These are phyloP conservation scores for Penicillium sp. DNA, from an alignment of 2,329 filamentous ascomycete genomes.

Conservation along the genomic window DNA sequence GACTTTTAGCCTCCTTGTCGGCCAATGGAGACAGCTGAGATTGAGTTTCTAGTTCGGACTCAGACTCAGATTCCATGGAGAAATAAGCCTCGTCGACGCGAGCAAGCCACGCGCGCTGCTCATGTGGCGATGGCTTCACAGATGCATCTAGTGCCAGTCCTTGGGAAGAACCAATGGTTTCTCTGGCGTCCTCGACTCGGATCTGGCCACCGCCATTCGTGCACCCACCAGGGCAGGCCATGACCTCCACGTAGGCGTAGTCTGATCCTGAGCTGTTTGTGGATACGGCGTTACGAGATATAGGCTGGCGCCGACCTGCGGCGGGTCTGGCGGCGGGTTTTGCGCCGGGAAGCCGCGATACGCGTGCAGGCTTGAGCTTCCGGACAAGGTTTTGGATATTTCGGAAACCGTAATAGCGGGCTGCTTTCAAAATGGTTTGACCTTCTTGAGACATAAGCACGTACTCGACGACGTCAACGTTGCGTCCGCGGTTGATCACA, in stretches of 20 bases:
- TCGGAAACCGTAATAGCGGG: constrained; percentile 93
- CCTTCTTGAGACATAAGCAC: constrained; percentile 59
- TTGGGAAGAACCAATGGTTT: constrained; percentile 23
- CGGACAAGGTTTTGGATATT: constrained; percentile 98
- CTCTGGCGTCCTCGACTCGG: constrained; percentile 73
- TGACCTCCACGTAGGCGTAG: constrained; percentile 94
- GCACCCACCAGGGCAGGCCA: constrained; percentile 98
- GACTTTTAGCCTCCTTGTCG: constrained; percentile 47
- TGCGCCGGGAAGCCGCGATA: constrained; percentile 77
- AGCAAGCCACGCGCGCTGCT: constrained; percentile 82
- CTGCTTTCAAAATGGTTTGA: constrained; percentile 70
- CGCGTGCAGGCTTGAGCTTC: constrained; percentile 76
- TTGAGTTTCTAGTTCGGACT: constrained; percentile 34
- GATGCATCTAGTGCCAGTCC: constrained; percentile 18
- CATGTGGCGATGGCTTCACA: constrained; percentile 67
- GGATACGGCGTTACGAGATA: constrained; percentile 34
- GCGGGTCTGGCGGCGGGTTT: constrained; percentile 45
- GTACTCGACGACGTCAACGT: constrained; percentile 89
- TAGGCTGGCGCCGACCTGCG: constrained; percentile 32
- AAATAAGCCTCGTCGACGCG: constrained; percentile 89
- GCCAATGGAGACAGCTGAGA: constrained; percentile 26
- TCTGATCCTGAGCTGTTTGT: constrained; percentile 51
- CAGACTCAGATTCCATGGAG: constrained; percentile 64
- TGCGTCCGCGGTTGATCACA: constrained; percentile 72
- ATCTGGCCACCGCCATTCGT: constrained; percentile 97